phyloP scores from a whole-genome alignment of 2,329 filamentous ascomycete species.

The Cryphonectria carpinicola region DNA sequence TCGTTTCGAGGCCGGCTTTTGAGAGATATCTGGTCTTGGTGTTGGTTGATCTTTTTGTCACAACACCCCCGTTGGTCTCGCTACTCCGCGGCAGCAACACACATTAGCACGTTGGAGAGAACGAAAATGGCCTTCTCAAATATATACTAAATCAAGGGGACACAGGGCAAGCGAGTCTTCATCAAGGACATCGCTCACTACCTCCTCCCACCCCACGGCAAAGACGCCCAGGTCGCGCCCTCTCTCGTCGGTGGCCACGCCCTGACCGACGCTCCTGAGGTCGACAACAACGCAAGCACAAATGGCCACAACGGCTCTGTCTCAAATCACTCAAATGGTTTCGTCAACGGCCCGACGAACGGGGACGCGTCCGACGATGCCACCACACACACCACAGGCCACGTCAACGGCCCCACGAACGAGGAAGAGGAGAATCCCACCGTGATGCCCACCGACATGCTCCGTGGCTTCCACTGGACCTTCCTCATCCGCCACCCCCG shows the following conservation, averaged over 20 bases:
- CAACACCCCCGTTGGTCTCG: background rate
- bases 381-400: slow-evolving; percentile 33
- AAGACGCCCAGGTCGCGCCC: slow-evolving; percentile 72
- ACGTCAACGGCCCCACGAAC: slow-evolving; percentile 38
- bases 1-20: slow-evolving; percentile 29
- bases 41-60: too few species aligned
- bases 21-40: background rate
- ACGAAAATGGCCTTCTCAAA: background rate
- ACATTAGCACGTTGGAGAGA: background rate
- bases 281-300: slow-evolving; percentile 13
- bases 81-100: background rate
- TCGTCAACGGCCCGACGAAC: slow-evolving; percentile 36
- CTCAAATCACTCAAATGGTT: slow-evolving; percentile 34
- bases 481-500: slow-evolving; percentile 98
- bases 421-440: slow-evolving; percentile 78
- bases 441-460: slow-evolving; percentile 73
- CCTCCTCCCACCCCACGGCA: slow-evolving; percentile 74
- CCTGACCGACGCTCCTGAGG: slow-evolving; percentile 30
- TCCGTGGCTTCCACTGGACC: slow-evolving; percentile 87
- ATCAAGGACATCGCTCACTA: slow-evolving; percentile 99
- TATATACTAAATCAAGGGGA: slow-evolving; percentile 21
- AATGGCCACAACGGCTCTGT: slow-evolving; percentile 26
- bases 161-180: slow-evolving; percentile 85
- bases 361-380: slow-evolving; percentile 31
- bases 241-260: slow-evolving; percentile 69